phyloP scores from a whole-genome alignment of 768 basidiomycete genomes.

The Trametes gibbosa region DNA sequence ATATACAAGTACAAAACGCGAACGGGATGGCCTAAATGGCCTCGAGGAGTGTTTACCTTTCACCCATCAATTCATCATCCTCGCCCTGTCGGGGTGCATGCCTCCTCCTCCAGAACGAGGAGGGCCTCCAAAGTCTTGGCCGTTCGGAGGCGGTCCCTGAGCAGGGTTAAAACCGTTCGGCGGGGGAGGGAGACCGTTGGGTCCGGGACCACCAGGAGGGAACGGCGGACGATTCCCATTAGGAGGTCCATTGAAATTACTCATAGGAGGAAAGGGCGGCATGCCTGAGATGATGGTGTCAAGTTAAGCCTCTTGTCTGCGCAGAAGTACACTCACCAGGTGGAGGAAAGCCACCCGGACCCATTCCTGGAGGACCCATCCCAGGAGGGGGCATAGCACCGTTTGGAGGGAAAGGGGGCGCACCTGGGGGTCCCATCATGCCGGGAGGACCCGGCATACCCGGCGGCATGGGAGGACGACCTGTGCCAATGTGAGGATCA shows the following conservation, averaged over 20 bases:
- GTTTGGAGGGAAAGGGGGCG: slow-evolving; percentile 72
- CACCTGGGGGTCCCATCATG: slow-evolving; percentile 54
- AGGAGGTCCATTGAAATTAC: slow-evolving; percentile 23
- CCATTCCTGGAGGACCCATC: slow-evolving; percentile 31
- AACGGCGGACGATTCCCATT: slow-evolving; percentile 26
- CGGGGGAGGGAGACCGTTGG: slow-evolving; percentile 17
- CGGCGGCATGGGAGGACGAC: slow-evolving; percentile 71
- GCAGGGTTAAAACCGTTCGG: slow-evolving; percentile 18
- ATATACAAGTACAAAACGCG: background rate
- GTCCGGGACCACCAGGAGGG: slow-evolving; percentile 30
- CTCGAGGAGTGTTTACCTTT: slow-evolving; percentile 20
- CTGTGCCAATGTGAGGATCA: slow-evolving; percentile 29
- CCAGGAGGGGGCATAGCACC: slow-evolving; percentile 46
- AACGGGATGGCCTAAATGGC: background rate
- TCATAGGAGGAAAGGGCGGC: slow-evolving; percentile 41
- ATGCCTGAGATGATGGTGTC: slow-evolving; percentile 31
- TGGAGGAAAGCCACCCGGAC: slow-evolving; percentile 31
- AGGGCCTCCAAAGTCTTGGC: slow-evolving; percentile 30
- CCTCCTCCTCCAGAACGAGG: slow-evolving; percentile 50
- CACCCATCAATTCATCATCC: slow-evolving; percentile 82
- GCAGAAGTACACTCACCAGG: slow-evolving; percentile 9
- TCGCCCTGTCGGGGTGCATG: slow-evolving; percentile 82
- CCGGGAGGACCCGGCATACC: slow-evolving; percentile 47
- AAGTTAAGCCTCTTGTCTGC: background rate
- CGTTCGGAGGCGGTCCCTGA: slow-evolving; percentile 33